Percentiles rank a stretch among this genome's conserved stretches.
Evolutionary conservation across 495 filamentous ascomycete species (phyloP).

Genomic region (Penicillium dipodomyicola): DNA sequence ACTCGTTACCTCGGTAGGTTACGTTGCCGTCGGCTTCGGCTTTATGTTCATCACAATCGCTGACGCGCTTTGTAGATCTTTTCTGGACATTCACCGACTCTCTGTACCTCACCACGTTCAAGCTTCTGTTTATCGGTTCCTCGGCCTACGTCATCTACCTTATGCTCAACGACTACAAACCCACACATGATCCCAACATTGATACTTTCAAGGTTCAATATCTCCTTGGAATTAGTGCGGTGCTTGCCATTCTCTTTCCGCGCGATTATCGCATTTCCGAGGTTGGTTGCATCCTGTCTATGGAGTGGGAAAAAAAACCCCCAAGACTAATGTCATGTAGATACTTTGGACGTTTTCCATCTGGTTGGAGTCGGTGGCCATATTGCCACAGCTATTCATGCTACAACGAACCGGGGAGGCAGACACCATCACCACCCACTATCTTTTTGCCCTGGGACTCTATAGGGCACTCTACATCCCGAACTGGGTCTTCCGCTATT

Average conservation of each 20-base stretch:
- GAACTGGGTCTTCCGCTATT: constrained; percentile 93
- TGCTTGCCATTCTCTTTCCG: constrained; percentile 80
- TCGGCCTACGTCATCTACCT: constrained; percentile 92
- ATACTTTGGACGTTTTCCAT: constrained; percentile 96
- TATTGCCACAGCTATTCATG: constrained; percentile 97
- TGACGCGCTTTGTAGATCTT: constrained; percentile 57
- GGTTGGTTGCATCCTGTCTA: constrained; percentile 34
- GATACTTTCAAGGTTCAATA: constrained; percentile 97
- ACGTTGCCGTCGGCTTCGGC: background rate
- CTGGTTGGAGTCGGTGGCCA: constrained; percentile 95
- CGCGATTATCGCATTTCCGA: constrained; percentile 69
- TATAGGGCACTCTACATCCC: constrained; percentile 96
- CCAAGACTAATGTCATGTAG: constrained; percentile 39
- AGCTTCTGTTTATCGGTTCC: constrained; percentile 89
- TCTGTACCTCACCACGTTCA: constrained; percentile 89
- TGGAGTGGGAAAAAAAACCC: background rate
- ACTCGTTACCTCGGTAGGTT: constrained; percentile 82
- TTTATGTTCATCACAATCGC: background rate
- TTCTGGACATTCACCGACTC: constrained; percentile 80
- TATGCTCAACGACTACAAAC: constrained; percentile 94
- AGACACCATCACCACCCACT: constrained; percentile 97
- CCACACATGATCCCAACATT: constrained; percentile 90
- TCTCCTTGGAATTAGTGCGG: constrained; percentile 72
- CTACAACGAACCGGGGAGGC: constrained; percentile 95
- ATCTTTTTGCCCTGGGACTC: constrained; percentile 88